Evolutionary conservation across 345 rosid species (phyloP).

Genomic region (Trapa bicornis): DNA sequence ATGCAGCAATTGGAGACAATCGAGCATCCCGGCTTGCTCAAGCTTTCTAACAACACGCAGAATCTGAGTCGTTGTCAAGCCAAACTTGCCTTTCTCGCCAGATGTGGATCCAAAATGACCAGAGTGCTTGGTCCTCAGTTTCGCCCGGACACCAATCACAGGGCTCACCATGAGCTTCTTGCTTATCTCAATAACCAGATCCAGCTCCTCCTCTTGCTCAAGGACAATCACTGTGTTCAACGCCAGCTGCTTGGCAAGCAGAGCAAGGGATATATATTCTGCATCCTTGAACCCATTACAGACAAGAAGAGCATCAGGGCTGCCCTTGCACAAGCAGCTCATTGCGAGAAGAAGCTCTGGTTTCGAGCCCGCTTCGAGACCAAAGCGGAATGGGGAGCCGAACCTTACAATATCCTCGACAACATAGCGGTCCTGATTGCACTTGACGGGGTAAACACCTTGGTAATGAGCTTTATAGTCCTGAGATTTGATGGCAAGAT

Average conservation of each 20-base stretch:
- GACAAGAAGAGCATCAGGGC: constrained; percentile 46
- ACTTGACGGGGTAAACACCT: constrained; percentile 90
- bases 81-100: constrained; percentile 92
- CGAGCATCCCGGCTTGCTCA: constrained; percentile 52
- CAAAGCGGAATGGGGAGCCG: constrained; percentile 66
- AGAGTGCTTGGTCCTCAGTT: constrained; percentile 76
- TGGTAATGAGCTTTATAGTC: constrained; percentile 65
- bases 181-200: constrained; percentile 54
- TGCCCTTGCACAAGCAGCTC: constrained; percentile 77
- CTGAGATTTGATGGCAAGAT: constrained; percentile 46
- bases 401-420: constrained; percentile 76
- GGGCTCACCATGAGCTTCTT: constrained; percentile 52
- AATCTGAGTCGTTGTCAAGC: constrained; percentile 66
- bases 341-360: constrained; percentile 87
- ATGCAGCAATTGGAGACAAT: constrained; percentile 73
- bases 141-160: constrained; percentile 69
- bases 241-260: constrained; percentile 55
- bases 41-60: constrained; percentile 63
- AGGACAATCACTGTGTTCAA: constrained; percentile 77
- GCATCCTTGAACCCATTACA: constrained; percentile 89
- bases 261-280: constrained; percentile 65
- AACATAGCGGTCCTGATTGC: constrained; percentile 83
- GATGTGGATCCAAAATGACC: constrained; percentile 98
- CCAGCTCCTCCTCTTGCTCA: constrained; percentile 86
- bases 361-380: constrained; percentile 88